These are phyloP conservation scores for Pelagophyceae sp. DNA, from an alignment of 352 stramenopile species.

Conservation along the genomic window DNA sequence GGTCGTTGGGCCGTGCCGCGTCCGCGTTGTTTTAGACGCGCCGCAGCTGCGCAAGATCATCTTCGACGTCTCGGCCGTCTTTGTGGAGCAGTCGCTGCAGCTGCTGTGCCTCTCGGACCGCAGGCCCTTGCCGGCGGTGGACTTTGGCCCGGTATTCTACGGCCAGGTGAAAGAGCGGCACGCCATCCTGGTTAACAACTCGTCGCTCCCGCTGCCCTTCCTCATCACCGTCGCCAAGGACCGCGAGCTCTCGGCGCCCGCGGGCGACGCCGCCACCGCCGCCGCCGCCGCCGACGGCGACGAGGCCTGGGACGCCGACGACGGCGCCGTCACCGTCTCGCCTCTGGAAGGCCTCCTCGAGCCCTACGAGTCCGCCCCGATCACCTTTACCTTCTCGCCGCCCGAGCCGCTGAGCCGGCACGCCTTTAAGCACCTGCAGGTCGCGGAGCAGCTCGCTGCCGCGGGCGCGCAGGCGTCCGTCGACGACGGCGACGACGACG, in stretches of 20 bases:
- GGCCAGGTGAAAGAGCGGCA: conserved; percentile 25
- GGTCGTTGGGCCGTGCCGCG: conserved; percentile 21
- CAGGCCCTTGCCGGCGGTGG: conserved; percentile 19
- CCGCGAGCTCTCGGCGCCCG: conserved; percentile 11
- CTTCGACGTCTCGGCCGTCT: conserved; percentile 60
- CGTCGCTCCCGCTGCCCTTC: conserved; percentile 31
- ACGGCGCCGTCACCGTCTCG: conserved; percentile 24
- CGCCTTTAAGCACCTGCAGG: conserved; percentile 26
- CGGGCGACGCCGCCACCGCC: conserved; percentile 13
- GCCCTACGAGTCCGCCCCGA: conserved; percentile 30
- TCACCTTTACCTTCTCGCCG: conserved; percentile 30
- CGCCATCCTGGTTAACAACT: conserved; percentile 41
- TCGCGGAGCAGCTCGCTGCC: too few relatives aligned
- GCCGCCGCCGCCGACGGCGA: conserved; percentile 18
- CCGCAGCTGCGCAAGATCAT: conserved; percentile 34
- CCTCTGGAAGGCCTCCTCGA: conserved; percentile 33
- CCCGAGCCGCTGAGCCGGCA: conserved; percentile 20
- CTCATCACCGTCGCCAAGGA: conserved; percentile 21
- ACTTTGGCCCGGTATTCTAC: conserved; percentile 43
- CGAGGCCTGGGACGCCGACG: conserved; percentile 15
- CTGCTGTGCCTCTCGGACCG: conserved; percentile 47
- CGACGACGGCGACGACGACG: conserved; percentile 7
- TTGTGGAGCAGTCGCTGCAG: conserved; percentile 73
- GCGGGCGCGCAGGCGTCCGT: background rate
- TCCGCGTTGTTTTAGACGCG: conserved; percentile 24